phyloP scores from a whole-genome alignment of 441 rosid genomes.

The Pelargonium australe region DNA sequence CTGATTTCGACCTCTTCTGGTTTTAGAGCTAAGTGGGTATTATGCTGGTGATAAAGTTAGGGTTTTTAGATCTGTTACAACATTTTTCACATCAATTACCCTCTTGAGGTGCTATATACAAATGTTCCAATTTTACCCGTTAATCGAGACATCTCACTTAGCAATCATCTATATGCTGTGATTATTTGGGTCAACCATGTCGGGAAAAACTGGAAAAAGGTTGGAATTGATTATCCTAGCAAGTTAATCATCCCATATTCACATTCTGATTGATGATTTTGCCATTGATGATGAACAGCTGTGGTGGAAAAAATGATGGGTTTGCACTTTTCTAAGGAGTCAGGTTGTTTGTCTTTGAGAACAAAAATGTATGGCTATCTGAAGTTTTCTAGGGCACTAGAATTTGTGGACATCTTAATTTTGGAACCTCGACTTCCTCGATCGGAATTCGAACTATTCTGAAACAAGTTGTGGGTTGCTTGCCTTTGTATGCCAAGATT shows the following conservation, averaged over 20 bases:
- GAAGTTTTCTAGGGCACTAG: too few relatives aligned
- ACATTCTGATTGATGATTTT: neutral
- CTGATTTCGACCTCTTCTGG: neutral
- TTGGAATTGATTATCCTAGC: neutral
- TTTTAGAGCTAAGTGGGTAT: neutral
- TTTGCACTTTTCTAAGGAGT: neutral
- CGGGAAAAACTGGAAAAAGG: neutral
- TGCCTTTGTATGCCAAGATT: too few relatives aligned
- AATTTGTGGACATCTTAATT: too few relatives aligned
- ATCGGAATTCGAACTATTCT: too few relatives aligned
- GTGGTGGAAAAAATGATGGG: neutral
- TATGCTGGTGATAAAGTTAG: neutral
- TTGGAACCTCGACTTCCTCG: too few relatives aligned
- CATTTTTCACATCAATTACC: neutral
- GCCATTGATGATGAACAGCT: neutral
- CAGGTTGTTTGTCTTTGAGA: neutral
- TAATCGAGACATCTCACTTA: neutral
- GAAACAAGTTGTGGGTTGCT: too few relatives aligned
- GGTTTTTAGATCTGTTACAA: neutral
- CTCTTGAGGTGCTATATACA: neutral
- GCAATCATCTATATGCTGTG: constrained; percentile 1
- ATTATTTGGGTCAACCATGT: neutral
- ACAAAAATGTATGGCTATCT: neutral
- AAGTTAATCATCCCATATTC: neutral
- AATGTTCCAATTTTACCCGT: neutral